phyloP scores from a whole-genome alignment of 2,329 filamentous ascomycete species.

The Samsoniella hepiali region DNA sequence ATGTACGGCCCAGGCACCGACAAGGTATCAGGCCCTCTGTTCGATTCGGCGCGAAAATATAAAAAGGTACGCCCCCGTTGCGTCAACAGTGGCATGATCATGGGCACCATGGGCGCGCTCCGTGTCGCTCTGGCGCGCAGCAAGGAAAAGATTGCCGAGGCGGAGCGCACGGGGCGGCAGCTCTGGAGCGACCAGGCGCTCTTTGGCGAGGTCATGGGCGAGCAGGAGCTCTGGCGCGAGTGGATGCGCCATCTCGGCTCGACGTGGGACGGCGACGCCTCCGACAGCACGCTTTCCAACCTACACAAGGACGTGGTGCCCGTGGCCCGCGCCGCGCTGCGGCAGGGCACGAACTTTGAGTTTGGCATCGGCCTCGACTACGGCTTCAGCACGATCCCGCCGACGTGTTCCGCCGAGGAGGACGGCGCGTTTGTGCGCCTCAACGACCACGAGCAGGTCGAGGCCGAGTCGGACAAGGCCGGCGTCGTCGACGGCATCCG shows the following conservation, averaged over 20 bases:
- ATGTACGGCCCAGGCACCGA: conserved; percentile 36
- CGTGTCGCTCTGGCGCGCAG: conserved; percentile 26
- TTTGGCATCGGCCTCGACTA: conserved; percentile 40
- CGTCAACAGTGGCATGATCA: conserved; percentile 36
- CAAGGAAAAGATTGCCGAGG: conserved; percentile 30
- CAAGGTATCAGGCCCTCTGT: conserved; percentile 24
- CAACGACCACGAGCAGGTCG: conserved; percentile 25
- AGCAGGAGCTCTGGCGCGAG: conserved; percentile 37
- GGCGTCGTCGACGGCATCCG: conserved; percentile 32
- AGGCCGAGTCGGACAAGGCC: conserved; percentile 27
- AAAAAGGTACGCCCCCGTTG: conserved; percentile 33
- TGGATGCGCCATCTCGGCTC: conserved; percentile 30
- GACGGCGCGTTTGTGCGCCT: conserved; percentile 35
- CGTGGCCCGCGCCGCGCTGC: conserved; percentile 30
- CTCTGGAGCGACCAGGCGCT: conserved; percentile 40
- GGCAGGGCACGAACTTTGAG: conserved; percentile 32
- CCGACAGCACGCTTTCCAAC: conserved; percentile 18
- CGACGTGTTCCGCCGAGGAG: conserved; percentile 37
- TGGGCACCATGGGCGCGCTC: conserved; percentile 33
- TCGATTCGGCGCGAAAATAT: conserved; percentile 34
- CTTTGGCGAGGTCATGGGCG: conserved; percentile 37
- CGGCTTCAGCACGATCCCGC: conserved; percentile 36
- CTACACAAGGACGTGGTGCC: conserved; percentile 23
- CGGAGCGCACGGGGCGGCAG: conserved; percentile 30
- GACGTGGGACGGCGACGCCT: conserved; percentile 32